phyloP scores from a whole-genome alignment of 371 early-diverging fungal genomes.

The Dinochytrium kinnereticum region DNA sequence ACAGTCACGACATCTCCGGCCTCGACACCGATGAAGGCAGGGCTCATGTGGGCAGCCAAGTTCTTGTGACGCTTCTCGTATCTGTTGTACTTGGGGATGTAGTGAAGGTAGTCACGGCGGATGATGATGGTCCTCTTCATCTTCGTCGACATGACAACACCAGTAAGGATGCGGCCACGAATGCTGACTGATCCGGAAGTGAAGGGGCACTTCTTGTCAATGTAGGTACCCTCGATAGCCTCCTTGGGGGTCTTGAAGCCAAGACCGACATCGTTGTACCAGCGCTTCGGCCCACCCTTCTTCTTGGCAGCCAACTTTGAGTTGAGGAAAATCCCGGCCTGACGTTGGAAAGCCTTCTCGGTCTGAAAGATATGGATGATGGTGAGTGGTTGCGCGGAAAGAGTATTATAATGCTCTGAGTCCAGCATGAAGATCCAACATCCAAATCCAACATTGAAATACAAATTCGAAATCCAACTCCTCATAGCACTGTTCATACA shows the following conservation, averaged over 20 bases:
- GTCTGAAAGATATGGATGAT: constrained; percentile 42
- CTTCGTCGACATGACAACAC: constrained; percentile 96
- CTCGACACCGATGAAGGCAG: constrained; percentile 96
- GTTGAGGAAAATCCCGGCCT: constrained; percentile 95
- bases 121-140: constrained; percentile 99
- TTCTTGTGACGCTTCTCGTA: constrained; percentile 99
- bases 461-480: too few relatives aligned
- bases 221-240: constrained; percentile 95
- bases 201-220: constrained; percentile 99
- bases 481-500: too few relatives aligned
- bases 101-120: constrained; percentile 99
- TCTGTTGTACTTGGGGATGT: constrained; percentile 99
- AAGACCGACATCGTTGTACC: constrained; percentile 98
- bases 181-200: constrained; percentile 95
- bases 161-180: constrained; percentile 98
- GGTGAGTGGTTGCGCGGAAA: not conserved
- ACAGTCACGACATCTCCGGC: constrained; percentile 95
- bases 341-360: constrained; percentile 97
- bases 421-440: not conserved
- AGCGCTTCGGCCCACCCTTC: constrained; percentile 70
- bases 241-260: constrained; percentile 99
- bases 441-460: not conserved
- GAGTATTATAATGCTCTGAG: not conserved
- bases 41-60: constrained; percentile 98
- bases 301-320: constrained; percentile 82